Percentiles rank a stretch among this genome's conserved stretches.
phyloP scores from a whole-genome alignment of 129 eudicot species.

The Calendula officinalis region DNA sequence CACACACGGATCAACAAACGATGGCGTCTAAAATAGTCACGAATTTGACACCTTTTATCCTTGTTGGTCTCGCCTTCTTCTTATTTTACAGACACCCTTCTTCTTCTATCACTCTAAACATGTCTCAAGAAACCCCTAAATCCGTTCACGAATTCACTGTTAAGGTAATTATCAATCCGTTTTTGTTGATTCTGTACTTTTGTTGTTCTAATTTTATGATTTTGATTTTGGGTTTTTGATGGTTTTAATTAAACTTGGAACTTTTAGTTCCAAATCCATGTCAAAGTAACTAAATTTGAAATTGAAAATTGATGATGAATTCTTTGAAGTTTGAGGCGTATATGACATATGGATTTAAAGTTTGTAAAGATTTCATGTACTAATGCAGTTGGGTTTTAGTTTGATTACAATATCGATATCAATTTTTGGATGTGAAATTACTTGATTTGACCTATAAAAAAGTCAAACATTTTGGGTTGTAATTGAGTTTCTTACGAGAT shows the following conservation, averaged over 20 bases:
- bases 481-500: neutral
- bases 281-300: conserved; percentile 11
- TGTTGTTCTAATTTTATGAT: neutral
- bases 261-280: neutral
- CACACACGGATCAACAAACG: conserved; percentile 16
- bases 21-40: conserved; percentile 33
- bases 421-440: neutral
- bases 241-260: neutral
- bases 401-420: neutral
- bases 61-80: conserved; percentile 49
- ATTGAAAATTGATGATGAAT: conserved; percentile 9
- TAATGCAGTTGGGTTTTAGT: neutral
- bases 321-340: neutral
- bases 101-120: conserved; percentile 34
- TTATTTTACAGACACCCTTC: conserved; percentile 47
- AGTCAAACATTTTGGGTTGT: neutral
- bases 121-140: conserved; percentile 43
- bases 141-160: conserved; percentile 73
- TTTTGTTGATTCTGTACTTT: neutral
- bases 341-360: neutral
- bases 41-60: conserved; percentile 50
- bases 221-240: neutral
- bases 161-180: conserved; percentile 44
- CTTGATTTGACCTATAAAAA: neutral
- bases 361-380: neutral